Base-by-base conservation (phyloP, 2,329 filamentous ascomycete species). In the Exophiala viscosa region DNA sequence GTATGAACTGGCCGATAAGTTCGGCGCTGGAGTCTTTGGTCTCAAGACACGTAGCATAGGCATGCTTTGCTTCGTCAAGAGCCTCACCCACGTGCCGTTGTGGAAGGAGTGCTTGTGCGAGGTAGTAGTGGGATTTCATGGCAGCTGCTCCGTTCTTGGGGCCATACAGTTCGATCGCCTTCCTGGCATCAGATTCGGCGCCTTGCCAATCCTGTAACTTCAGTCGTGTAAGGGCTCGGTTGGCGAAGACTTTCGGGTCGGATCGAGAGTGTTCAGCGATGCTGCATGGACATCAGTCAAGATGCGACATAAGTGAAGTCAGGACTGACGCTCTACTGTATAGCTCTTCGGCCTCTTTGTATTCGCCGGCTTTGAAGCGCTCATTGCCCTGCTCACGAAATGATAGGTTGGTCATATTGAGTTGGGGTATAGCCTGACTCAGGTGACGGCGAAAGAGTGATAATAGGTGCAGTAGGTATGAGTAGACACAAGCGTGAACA, bases 121-220 rank as follows among this genome's bases (percentile, higher is more conserved):
- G 80, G 66, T 90, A 88, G 70, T 87, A 95, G 65, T 84, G 82
- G 6, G 88, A 90, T 71, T 97, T 97, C 74, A 95, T 85, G 62
- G 81, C 84, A 41, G 73, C 72, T 15, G 79, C 75, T 23, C 68
- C 69, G 57, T 74, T 71, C 33, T 57, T 48, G 8, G 62, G 54
- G 4, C 68, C 70, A 62, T 82, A 75, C 5, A 95, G 77, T 54
- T 83, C 78, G 45, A 96, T 84, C 59, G 87, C 90, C 46, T 82
- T 76, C 48, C 85, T 71, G 66, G 90, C 92, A 70, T 96, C 91
- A 54, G 82, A 75, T 58, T 93, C 85, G 44, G 86, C 90, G 8
- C 78, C 83, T 28, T 88, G 80, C 82, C 86, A 95, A 62, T 83
- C 76, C 55, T 79, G 73, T 17, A 95, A 79, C 70, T 87, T 88